phyloP scores from a whole-genome alignment of 352 stramenopile genomes.

The Phytophthora fragariaefolia region DNA sequence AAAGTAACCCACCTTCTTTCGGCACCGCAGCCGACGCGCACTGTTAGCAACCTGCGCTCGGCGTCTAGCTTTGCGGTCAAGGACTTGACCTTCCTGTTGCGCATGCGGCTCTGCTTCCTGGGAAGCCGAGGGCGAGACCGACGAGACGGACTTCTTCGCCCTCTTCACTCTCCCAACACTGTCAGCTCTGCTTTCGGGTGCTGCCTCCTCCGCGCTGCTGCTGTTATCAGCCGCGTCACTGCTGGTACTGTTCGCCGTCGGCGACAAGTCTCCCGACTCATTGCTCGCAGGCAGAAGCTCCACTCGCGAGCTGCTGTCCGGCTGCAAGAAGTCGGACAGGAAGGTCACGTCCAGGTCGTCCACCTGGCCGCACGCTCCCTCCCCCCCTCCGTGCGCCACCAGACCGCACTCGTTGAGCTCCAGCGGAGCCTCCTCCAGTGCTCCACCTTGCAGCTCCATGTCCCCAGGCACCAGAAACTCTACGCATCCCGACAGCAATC shows the following conservation, averaged over 20 bases:
- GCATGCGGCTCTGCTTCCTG: constrained; percentile 18
- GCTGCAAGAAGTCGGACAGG: constrained; percentile 33
- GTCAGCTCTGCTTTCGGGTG: too few relatives aligned
- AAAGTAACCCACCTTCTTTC: constrained; percentile 40
- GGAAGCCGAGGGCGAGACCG: too few relatives aligned
- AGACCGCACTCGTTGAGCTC: constrained; percentile 21
- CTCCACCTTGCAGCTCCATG: constrained; percentile 19
- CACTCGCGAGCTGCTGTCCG: neutral
- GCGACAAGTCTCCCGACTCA: constrained; percentile 5
- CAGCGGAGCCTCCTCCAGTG: constrained; percentile 17
- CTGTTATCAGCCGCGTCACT: constrained; percentile 13
- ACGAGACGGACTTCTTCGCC: too few relatives aligned
- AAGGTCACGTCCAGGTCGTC: constrained; percentile 40
- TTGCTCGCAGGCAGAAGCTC: constrained; percentile 3
- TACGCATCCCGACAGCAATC: constrained; percentile 3
- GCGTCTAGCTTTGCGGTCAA: constrained; percentile 48
- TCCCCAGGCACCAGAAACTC: constrained; percentile 27
- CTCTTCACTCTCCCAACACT: constrained; percentile 11
- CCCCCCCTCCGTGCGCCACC: neutral
- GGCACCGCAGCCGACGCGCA: constrained; percentile 51
- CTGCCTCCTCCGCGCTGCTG: constrained; percentile 11
- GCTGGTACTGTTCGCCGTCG: neutral
- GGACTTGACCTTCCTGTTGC: constrained; percentile 5
- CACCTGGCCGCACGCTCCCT: neutral
- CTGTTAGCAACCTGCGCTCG: constrained; percentile 57